These are phyloP conservation scores for Amphicarpaea edgeworthii DNA, from an alignment of 306 rosid species.

Conservation along the genomic window DNA sequence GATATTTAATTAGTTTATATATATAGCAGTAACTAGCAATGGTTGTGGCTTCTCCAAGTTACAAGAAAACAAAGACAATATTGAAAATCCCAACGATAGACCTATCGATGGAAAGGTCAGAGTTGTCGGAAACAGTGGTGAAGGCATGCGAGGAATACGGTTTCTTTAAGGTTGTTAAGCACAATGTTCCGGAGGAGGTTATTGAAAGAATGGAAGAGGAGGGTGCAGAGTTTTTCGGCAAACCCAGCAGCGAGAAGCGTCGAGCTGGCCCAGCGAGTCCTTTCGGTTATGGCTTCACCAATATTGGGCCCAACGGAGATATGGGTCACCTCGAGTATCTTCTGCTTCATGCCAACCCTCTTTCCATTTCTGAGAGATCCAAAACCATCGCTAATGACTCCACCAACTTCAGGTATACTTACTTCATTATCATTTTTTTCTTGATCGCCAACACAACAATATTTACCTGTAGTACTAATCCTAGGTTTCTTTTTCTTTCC, in stretches of 20 bases:
- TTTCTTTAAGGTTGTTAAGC: conserved; percentile 85
- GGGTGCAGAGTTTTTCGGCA: conserved; percentile 62
- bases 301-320: conserved; percentile 88
- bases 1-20: not conserved
- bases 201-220: conserved; percentile 67
- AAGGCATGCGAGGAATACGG: conserved; percentile 80
- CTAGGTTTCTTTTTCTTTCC: too few relatives aligned
- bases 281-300: conserved; percentile 84
- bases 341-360: conserved; percentile 71
- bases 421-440: not conserved
- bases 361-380: conserved; percentile 56
- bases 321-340: conserved; percentile 91
- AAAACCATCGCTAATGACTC: conserved; percentile 66
- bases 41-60: conserved; percentile 74
- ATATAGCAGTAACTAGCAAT: conserved; percentile 39
- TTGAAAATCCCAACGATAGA: conserved; percentile 83
- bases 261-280: conserved; percentile 80
- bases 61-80: conserved; percentile 67
- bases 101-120: conserved; percentile 64
- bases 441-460: not conserved
- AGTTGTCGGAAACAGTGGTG: conserved; percentile 55
- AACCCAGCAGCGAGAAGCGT: conserved; percentile 57
- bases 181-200: conserved; percentile 60
- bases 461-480: too few relatives aligned
- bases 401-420: conserved; percentile 67